Evolutionary conservation across 805 yeast genomes (phyloP).

Genomic region (Wickerhamomyces ciferrii): DNA sequence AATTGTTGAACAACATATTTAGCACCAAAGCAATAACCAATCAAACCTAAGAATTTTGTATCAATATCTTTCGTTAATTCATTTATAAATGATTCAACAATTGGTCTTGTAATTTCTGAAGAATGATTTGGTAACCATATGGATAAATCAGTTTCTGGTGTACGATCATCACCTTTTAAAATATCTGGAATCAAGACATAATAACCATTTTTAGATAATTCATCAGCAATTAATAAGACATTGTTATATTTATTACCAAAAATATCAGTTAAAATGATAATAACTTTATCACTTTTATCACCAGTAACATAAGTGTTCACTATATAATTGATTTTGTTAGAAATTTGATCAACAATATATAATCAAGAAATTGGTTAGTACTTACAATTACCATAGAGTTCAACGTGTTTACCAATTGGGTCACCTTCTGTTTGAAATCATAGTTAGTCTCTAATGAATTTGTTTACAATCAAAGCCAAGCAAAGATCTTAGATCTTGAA

Average conservation of each 20-base stretch:
- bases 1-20: constrained; percentile 50
- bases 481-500: too few species aligned
- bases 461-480: too few species aligned
- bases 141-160: neutral
- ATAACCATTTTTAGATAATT: constrained; percentile 52
- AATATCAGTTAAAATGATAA: constrained; percentile 62
- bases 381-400: too few species aligned
- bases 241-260: constrained; percentile 55
- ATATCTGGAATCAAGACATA: constrained; percentile 67
- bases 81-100: constrained; percentile 39
- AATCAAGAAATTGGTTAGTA: too few species aligned
- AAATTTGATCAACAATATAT: too few species aligned
- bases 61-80: constrained; percentile 35
- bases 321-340: too few species aligned
- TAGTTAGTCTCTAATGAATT: too few species aligned
- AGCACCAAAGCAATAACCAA: constrained; percentile 83
- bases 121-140: constrained; percentile 50
- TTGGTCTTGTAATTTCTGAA: constrained; percentile 33
- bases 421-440: too few species aligned
- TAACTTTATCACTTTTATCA: constrained; percentile 17
- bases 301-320: constrained; percentile 1
- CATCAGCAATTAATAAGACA: constrained; percentile 52
- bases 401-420: too few species aligned
- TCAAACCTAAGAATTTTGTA: constrained; percentile 44
- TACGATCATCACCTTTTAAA: constrained; percentile 43